Base-by-base conservation (phyloP, 129 eudicot genomes). In the Calendula officinalis region DNA sequence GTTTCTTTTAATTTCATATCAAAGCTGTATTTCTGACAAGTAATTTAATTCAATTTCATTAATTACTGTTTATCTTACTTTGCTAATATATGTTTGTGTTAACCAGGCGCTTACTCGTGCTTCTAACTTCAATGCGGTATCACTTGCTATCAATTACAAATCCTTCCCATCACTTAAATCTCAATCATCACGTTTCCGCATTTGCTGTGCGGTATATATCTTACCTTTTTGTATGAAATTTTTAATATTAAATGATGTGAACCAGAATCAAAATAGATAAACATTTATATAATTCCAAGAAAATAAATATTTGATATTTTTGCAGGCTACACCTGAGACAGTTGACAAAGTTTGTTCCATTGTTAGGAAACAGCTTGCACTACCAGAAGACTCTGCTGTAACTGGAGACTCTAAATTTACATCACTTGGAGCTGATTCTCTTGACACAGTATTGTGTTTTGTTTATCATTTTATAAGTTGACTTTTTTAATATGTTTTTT, bases 361-460 rank as follows among this genome's bases (percentile, higher is more conserved):
- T 36, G 98, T 91, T 74, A 84, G 78, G 82, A 83, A 87, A 55
- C 96, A 83, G 64, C 77, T 91, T 40, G 96, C 98, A 67, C 78
- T 91, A 36, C 64, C 81, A 40, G 91, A 59, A 8, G 82, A 72
- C 32, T 53, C 81, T 40, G 65, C 69, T 48, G 86, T 91, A 33
- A 74, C 62, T 27, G 94, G 95, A 56, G 88, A 87, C 42, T 80
- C 98, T 5, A 84, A 76, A 54, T 87, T 91, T 59, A 71, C 91
- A 30, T 71, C 82, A 8, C 90, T 91, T 61, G 98, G 98, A 71
- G 96, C 96, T 64, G 96, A 87, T 76, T 91, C 96, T 68, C 96
- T 91, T 36, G 98, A 91, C 78, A 87, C 96, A 65, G 98, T 91
- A 87, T 67, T 49, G 34, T 22, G 3, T 22, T 36, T 79, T 30